Evolutionary conservation across 1,284 basidiomycete genomes (phyloP).

Genomic region (Puccinia polysora): DNA sequence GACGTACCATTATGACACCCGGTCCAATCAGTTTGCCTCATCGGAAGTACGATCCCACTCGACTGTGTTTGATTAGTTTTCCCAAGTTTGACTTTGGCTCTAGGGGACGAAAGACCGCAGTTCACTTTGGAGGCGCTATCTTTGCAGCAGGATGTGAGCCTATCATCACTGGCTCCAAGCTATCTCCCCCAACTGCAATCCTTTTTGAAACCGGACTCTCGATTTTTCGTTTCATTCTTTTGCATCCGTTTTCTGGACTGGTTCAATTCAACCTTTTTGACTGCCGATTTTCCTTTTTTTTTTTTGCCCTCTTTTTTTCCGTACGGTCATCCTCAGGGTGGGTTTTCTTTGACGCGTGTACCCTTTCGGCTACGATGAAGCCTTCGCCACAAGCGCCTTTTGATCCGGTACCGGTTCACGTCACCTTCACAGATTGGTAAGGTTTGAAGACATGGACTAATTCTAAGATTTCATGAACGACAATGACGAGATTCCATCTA

Average conservation of each 20-base stretch:
- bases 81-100: conserved; percentile 53
- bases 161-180: not conserved
- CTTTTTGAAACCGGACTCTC: conserved; percentile 35
- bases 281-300: conserved; percentile 35
- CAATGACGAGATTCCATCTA: no score
- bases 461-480: no score
- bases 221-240: not conserved
- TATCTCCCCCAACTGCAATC: conserved; percentile 16
- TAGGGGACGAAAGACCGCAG: conserved; percentile 73
- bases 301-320: conserved; percentile 3
- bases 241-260: not conserved
- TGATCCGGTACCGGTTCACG: conserved; percentile 72
- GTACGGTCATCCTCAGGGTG: conserved; percentile 12
- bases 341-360: conserved; percentile 84
- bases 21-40: conserved; percentile 63
- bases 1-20: no score
- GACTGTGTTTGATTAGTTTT: conserved; percentile 64
- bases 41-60: conserved; percentile 77
- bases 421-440: conserved; percentile 63
- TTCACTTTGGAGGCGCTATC: conserved; percentile 83
- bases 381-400: conserved; percentile 66
- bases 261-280: not conserved
- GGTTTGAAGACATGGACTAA: conserved; percentile 7
- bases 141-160: conserved; percentile 59
- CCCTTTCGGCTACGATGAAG: conserved; percentile 64